Conservation (phyloP, 495 filamentous ascomycete species). For the Beverwykella pulmonaria region DNA sequence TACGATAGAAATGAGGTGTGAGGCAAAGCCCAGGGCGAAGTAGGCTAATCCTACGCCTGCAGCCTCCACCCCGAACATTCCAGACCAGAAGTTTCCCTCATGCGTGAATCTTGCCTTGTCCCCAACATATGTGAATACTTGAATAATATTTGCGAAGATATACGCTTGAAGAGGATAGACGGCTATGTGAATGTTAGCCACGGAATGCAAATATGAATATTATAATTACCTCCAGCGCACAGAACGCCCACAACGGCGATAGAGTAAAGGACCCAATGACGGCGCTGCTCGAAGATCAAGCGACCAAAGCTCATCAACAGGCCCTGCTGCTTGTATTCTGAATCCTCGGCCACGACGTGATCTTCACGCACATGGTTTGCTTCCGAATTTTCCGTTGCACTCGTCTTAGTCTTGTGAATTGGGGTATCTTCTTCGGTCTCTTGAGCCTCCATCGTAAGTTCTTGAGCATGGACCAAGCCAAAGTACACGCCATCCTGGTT, state of each 20-base stretch:
- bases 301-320: constrained; percentile 31
- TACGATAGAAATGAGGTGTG: constrained; percentile 32
- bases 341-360: constrained; percentile 7
- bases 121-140: constrained; percentile 34
- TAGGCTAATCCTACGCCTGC: constrained; percentile 33
- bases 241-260: constrained; percentile 29
- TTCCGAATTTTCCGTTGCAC: constrained; percentile 20
- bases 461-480: constrained; percentile 38
- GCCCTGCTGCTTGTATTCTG: constrained; percentile 28
- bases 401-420: constrained; percentile 23
- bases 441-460: constrained; percentile 30
- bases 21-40: constrained; percentile 32
- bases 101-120: constrained; percentile 11
- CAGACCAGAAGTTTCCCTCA: constrained; percentile 40
- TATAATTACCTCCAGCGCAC: neutral
- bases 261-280: constrained; percentile 36
- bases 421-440: constrained; percentile 7
- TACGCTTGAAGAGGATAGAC: constrained; percentile 40
- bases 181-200: constrained; percentile 2
- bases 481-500: constrained; percentile 37
- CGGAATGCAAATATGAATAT: too few species aligned
- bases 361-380: neutral
- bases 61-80: constrained; percentile 40
- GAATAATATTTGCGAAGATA: constrained; percentile 39
- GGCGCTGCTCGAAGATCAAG: constrained; percentile 36